A percentile compares a stretch with the other conserved stretches of the same genome.
Evolutionary conservation across 352 stramenopile species (phyloP).

Genomic region (Pythium scleroteichum): DNA sequence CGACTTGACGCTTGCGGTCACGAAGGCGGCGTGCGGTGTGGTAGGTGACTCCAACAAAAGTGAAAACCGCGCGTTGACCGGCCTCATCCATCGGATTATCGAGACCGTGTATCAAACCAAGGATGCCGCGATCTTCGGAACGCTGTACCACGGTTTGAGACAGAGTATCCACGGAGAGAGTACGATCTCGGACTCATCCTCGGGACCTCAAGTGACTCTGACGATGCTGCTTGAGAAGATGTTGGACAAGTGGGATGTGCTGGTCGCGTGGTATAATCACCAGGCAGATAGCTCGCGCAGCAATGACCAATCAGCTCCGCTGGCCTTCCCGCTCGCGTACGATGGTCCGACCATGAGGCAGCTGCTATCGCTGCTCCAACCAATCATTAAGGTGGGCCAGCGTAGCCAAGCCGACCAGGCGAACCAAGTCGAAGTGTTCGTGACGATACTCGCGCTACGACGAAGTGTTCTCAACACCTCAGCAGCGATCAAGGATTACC

Average conservation of each 20-base stretch:
- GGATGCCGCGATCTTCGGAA: neutral
- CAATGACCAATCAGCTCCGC: neutral
- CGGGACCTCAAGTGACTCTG: conserved; percentile 1
- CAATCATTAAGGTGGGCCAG: conserved; percentile 1
- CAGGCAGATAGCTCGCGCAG: too few relatives aligned
- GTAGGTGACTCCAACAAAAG: conserved; percentile 7
- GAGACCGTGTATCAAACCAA: conserved; percentile 24
- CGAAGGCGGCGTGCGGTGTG: conserved; percentile 31
- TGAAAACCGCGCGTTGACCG: conserved; percentile 23
- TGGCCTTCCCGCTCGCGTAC: conserved; percentile 1
- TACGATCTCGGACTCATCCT: neutral
- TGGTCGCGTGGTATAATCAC: conserved; percentile 16
- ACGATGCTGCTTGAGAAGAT: conserved; percentile 6
- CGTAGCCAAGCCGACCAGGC: neutral
- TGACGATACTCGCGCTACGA: neutral
- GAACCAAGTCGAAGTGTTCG: conserved; percentile 16
- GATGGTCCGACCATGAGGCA: neutral
- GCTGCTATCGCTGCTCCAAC: conserved; percentile 8
- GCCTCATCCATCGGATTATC: conserved; percentile 20
- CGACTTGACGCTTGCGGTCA: conserved; percentile 26
- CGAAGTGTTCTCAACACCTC: conserved; percentile 4
- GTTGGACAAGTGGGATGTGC: conserved; percentile 2
- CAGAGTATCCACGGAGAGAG: neutral
- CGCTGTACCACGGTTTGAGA: neutral
- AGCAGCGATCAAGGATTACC: conserved; percentile 4